phyloP scores from a whole-genome alignment of 1,139 yeast species.

The Kodamaea plutei region DNA sequence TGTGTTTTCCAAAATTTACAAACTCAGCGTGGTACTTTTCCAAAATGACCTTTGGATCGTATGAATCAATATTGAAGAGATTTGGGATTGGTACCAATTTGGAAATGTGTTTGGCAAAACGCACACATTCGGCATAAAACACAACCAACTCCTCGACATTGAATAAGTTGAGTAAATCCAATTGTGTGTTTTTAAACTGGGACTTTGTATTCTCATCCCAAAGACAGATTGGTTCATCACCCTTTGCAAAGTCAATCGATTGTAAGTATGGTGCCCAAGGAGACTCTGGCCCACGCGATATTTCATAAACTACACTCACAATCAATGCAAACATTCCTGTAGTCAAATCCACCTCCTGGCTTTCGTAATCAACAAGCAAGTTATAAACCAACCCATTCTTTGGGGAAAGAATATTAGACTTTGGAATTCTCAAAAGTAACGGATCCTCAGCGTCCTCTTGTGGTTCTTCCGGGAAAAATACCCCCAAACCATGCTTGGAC shows the following conservation, averaged over 20 bases:
- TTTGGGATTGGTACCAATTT: slow-evolving; percentile 34
- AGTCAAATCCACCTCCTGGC: slow-evolving; percentile 29
- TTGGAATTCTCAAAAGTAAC: slow-evolving; percentile 45
- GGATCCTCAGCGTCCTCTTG: slow-evolving; percentile 21
- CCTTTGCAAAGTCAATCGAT: slow-evolving; percentile 42
- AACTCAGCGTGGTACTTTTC: slow-evolving; percentile 20
- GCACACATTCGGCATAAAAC: slow-evolving; percentile 49
- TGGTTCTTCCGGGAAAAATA: slow-evolving; percentile 41
- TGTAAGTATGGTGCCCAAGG: slow-evolving; percentile 75
- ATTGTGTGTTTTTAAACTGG: slow-evolving; percentile 60
- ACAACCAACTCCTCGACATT: slow-evolving; percentile 54
- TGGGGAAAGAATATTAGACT: slow-evolving; percentile 50
- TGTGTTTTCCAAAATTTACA: slow-evolving; percentile 45
- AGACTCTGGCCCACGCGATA: slow-evolving; percentile 44
- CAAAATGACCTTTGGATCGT: slow-evolving; percentile 1
- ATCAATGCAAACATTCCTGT: slow-evolving; percentile 64
- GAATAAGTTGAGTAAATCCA: slow-evolving; percentile 59
- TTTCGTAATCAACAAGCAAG: slow-evolving; percentile 53
- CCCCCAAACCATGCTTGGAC: slow-evolving; percentile 66
- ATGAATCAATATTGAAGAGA: slow-evolving; percentile 22
- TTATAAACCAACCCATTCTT: slow-evolving; percentile 66
- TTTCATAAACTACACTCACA: slow-evolving; percentile 70
- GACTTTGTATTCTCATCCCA: slow-evolving; percentile 55
- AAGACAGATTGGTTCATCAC: slow-evolving; percentile 55
- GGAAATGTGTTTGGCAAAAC: slow-evolving; percentile 40